Evolutionary conservation across 2,329 filamentous ascomycete genomes (phyloP), one percentile per base, ranked within the genome.

Genomic region (Chalaropsis ovoidea): DNA sequence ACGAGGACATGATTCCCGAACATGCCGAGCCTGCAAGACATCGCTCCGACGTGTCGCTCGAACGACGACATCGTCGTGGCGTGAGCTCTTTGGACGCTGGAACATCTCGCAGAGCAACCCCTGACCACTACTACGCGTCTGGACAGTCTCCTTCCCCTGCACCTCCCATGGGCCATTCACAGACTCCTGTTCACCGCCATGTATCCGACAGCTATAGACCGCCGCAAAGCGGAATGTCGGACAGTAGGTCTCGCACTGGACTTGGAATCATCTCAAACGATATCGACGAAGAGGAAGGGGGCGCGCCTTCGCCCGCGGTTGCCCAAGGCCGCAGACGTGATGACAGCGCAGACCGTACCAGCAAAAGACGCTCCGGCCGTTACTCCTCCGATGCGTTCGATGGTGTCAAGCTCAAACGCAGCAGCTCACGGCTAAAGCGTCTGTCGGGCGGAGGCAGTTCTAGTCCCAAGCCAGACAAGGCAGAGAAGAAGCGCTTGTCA

Each of bases 271-370:
- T 22, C 54, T 69, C 72, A 8, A 70, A 73, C 27, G 71, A 74
- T 8, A 74, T 77, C 19, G 72, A 76, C 10, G 62, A 73, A 4
- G 72, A 77, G 1, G 82, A 88, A 24, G 86, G 89, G 19, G 85
- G 84, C 15, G 88, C 88, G 0, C 87, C 88, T 1, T 87, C 84
- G 19, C 87, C 88, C 0, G 80, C 86, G 0, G 80, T 90, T 7
- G 80, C 85, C 17, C 87, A 87, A 68, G 80, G 84, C 17, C 77
- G 79, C 8, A 77, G 80, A 31, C 77, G 80, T 72, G 81, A 78
- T 68, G 73, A 80, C 70, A 81, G 78, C 69, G 72, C 74, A 0
- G 80, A 82, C n/a, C 75, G 76, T 13, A 43, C 22, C 5, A 72
- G 70, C 35, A 74, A 76, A 45, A 74, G 78, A 60, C 79, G 78